phyloP scores from a whole-genome alignment of 2,329 filamentous ascomycete species.

The Falciphora oryzae region DNA sequence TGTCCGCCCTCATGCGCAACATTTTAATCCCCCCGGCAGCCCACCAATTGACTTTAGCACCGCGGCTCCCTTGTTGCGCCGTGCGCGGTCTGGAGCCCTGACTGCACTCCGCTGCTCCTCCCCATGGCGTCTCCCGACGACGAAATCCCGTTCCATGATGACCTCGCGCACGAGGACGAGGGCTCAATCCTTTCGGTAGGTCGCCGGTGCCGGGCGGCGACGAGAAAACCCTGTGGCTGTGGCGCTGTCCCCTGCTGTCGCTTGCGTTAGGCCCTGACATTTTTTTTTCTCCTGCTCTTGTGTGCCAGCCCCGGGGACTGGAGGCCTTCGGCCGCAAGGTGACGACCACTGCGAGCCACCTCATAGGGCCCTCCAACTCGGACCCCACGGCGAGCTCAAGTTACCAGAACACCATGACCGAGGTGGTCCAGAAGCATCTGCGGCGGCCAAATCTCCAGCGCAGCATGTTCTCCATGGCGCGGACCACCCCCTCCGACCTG shows the following conservation, averaged over 20 bases:
- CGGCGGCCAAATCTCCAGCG: slow-evolving; percentile 78
- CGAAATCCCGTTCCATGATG: slow-evolving; percentile 41
- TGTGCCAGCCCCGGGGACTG: slow-evolving; percentile 68
- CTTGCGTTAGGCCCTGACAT: slow-evolving; percentile 2
- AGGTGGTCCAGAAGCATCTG: slow-evolving; percentile 77
- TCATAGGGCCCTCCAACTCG: slow-evolving; percentile 62
- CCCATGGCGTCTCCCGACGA: slow-evolving; percentile 27
- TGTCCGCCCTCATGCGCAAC: not conserved
- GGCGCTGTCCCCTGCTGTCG: not conserved
- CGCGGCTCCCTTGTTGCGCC: not conserved
- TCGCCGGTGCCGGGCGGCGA: not conserved
- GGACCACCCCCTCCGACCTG: slow-evolving; percentile 87
- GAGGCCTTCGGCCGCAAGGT: slow-evolving; percentile 94
- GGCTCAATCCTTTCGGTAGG: slow-evolving; percentile 38
- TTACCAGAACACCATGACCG: slow-evolving; percentile 82
- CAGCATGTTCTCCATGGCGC: slow-evolving; percentile 84
- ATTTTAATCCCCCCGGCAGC: not conserved
- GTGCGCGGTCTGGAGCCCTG: slow-evolving; percentile 8
- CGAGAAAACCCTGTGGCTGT: not conserved
- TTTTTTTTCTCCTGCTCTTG: not conserved
- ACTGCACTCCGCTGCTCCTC: slow-evolving; percentile 2
- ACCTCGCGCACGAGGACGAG: slow-evolving; percentile 40
- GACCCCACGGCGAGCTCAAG: slow-evolving; percentile 54
- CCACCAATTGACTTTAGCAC: not conserved
- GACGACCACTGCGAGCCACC: slow-evolving; percentile 83